phyloP scores from a whole-genome alignment of 345 rosid species.

The Iberis pinnata region DNA sequence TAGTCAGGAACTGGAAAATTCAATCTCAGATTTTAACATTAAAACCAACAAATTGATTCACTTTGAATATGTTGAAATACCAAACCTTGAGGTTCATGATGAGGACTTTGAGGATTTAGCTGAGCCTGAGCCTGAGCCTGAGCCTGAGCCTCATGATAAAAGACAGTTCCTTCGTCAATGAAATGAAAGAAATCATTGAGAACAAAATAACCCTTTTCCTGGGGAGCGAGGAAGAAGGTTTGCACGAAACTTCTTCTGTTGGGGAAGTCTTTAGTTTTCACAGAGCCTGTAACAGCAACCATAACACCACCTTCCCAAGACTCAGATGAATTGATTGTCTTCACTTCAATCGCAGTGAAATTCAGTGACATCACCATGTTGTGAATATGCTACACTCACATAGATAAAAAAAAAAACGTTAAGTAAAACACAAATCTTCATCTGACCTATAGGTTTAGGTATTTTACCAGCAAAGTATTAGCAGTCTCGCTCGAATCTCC shows the following conservation, averaged over 20 bases:
- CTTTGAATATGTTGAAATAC: background rate
- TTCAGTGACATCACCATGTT: slow-evolving; percentile 55
- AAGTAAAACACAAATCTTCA: background rate
- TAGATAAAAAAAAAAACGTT: background rate
- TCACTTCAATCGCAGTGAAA: slow-evolving; percentile 80
- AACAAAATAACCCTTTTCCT: slow-evolving; percentile 85
- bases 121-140: no score
- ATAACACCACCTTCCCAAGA: slow-evolving; percentile 84
- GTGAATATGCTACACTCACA: slow-evolving; percentile 63
- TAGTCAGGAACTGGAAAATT: slow-evolving; percentile 53
- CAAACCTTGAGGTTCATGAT: slow-evolving; percentile 64
- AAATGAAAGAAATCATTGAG: slow-evolving; percentile 86
- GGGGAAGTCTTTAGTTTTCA: slow-evolving; percentile 55
- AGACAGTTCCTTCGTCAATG: slow-evolving; percentile 42
- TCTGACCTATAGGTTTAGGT: no score
- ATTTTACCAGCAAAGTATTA: slow-evolving; percentile 57
- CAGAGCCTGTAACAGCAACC: slow-evolving; percentile 81
- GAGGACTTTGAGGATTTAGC: slow-evolving; percentile 41
- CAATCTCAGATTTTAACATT: slow-evolving; percentile 8
- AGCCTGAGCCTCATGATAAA: slow-evolving; percentile 46
- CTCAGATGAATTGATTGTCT: slow-evolving; percentile 75
- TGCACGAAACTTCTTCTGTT: slow-evolving; percentile 70
- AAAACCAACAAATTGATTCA: background rate
- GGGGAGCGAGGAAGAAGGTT: slow-evolving; percentile 93
- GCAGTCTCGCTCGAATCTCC: slow-evolving; percentile 68